Evolutionary conservation across 2,329 filamentous ascomycete species (phyloP).

Genomic region (Nothophaeocryptopus gaeumannii): DNA sequence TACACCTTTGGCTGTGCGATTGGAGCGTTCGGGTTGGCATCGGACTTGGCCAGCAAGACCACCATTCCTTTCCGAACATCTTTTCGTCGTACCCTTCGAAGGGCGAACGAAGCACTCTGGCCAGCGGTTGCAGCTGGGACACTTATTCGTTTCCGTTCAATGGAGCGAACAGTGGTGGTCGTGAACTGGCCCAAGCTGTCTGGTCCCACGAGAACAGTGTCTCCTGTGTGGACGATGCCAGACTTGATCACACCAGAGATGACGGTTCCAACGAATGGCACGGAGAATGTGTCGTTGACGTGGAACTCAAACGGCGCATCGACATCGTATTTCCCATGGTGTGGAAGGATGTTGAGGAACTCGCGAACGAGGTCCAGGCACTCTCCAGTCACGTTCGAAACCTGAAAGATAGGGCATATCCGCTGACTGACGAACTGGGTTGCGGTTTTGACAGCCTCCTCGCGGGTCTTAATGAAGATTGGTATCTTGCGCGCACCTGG

Average conservation of each 20-base stretch:
- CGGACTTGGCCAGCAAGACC: constrained; percentile 73
- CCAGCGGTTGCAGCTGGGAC: constrained; percentile 87
- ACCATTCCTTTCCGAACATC: constrained; percentile 99
- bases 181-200: constrained; percentile 88
- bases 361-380: constrained; percentile 85
- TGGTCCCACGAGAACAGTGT: constrained; percentile 82
- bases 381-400: constrained; percentile 94
- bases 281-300: constrained; percentile 96
- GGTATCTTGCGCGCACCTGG: constrained; percentile 93
- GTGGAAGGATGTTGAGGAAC: constrained; percentile 92
- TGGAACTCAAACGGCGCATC: constrained; percentile 90
- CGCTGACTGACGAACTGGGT: constrained; percentile 93
- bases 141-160: constrained; percentile 87
- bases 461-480: constrained; percentile 86
- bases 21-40: constrained; percentile 52
- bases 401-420: constrained; percentile 96
- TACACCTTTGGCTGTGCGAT: constrained; percentile 50
- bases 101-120: constrained; percentile 86
- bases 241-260: constrained; percentile 88
- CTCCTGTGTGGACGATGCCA: constrained; percentile 83
- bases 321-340: constrained; percentile 87
- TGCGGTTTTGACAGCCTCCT: constrained; percentile 91
- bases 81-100: constrained; percentile 82
- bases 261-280: constrained; percentile 94
- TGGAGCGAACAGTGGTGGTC: constrained; percentile 81